These are phyloP conservation scores for Lagerstroemia speciosa DNA, from an alignment of 345 rosid genomes.

Conservation along the genomic window DNA sequence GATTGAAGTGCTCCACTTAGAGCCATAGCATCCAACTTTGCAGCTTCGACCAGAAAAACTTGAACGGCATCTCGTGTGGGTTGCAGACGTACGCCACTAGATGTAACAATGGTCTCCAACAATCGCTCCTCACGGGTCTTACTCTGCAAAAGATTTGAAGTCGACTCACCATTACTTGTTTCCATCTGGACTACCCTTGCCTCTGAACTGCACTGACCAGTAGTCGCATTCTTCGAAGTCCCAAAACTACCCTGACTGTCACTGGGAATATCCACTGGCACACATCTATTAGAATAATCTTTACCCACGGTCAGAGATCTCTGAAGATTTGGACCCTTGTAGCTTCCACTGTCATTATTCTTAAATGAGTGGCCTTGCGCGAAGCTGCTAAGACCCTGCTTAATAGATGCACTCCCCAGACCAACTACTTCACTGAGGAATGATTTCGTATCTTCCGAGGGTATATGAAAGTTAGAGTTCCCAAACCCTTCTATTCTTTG, in stretches of 20 bases:
- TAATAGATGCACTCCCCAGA: conserved; percentile 89
- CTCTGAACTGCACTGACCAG: conserved; percentile 58
- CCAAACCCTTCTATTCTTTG: conserved; percentile 93
- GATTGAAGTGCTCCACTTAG: conserved; percentile 69
- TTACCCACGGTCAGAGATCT: conserved; percentile 73
- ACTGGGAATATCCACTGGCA: conserved; percentile 48
- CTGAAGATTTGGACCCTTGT: conserved; percentile 69
- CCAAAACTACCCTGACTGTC: conserved; percentile 40
- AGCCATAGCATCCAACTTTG: conserved; percentile 66
- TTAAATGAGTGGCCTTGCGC: conserved; percentile 55
- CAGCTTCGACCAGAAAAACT: conserved; percentile 74
- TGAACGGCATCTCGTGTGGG: conserved; percentile 93
- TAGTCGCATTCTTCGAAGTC: conserved; percentile 26
- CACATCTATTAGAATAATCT: conserved; percentile 56
- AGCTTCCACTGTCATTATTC: conserved; percentile 73
- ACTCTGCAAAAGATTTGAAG: conserved; percentile 33
- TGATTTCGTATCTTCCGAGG: conserved; percentile 76
- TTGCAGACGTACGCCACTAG: conserved; percentile 91
- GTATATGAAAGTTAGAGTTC: conserved; percentile 64
- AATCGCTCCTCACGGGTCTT: conserved; percentile 83
- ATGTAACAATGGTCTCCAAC: conserved; percentile 85
- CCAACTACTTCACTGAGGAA: conserved; percentile 91
- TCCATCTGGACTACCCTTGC: conserved; percentile 32
- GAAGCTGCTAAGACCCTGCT: conserved; percentile 77
- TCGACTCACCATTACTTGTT: conserved; percentile 33